Percentiles rank a stretch among this genome's conserved stretches.
phyloP scores from a whole-genome alignment of 2,329 filamentous ascomycete genomes.

The Xylariaceae sp. region DNA sequence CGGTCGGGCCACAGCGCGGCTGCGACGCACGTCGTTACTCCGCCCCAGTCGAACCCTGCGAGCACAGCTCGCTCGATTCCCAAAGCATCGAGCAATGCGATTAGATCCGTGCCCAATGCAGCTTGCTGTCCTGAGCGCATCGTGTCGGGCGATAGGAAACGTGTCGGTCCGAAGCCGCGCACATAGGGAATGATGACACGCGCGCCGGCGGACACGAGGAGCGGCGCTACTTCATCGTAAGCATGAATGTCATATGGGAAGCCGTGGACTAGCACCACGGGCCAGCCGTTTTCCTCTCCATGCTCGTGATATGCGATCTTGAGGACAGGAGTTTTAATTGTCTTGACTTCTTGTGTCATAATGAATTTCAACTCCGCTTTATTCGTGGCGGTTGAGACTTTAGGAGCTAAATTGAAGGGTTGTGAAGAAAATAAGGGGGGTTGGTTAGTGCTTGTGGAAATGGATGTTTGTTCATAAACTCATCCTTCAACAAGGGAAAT shows the following conservation, averaged over 20 bases:
- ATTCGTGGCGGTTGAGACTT: no score
- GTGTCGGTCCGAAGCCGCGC: conserved; percentile 12
- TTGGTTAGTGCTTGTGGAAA: no score
- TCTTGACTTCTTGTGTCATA: conserved; percentile 10
- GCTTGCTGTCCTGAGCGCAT: conserved; percentile 13
- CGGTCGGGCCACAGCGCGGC: conserved; percentile 11
- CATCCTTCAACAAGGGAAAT: no score
- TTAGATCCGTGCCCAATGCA: conserved; percentile 8
- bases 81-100: conserved; percentile 10
- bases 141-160: conserved; percentile 4
- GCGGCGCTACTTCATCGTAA: conserved; percentile 9
- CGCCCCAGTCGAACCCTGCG: conserved; percentile 16
- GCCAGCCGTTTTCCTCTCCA: conserved; percentile 9
- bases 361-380: no score
- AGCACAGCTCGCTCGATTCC: conserved; percentile 7
- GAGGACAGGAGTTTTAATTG: conserved; percentile 7
- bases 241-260: conserved; percentile 12
- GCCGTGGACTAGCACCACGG: conserved; percentile 14
- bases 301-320: conserved; percentile 15
- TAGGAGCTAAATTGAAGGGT: no score
- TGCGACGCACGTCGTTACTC: conserved; percentile 10
- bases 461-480: no score
- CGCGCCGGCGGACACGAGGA: conserved; percentile 5
- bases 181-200: conserved; percentile 13
- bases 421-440: no score